Conservation (phyloP, 2,329 filamentous ascomycete genomes). For the Calonectria henricotiae region DNA sequence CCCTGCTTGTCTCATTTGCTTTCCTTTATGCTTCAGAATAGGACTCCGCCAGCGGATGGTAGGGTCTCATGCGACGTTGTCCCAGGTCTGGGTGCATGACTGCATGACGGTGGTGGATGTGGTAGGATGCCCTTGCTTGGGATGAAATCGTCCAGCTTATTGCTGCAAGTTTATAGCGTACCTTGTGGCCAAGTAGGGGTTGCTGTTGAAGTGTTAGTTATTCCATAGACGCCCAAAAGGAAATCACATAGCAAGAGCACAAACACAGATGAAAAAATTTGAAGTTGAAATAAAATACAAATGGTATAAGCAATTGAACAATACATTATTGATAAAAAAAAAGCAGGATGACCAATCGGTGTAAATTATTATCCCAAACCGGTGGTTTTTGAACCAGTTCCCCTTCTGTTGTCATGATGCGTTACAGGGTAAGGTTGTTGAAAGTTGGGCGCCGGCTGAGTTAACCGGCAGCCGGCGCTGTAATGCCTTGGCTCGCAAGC, state of each 20-base stretch:
- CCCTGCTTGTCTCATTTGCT: constrained; percentile 22
- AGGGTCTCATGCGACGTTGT: constrained; percentile 18
- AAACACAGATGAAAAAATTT: not conserved
- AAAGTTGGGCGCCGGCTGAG: not conserved
- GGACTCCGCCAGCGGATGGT: not conserved
- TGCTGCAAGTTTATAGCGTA: not conserved
- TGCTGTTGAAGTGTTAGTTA: not conserved
- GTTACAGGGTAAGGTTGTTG: not conserved
- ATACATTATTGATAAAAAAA: not conserved
- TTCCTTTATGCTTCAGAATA: constrained; percentile 26
- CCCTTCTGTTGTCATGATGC: constrained; percentile 5
- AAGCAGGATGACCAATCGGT: too few species aligned
- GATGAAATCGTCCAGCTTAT: not conserved
- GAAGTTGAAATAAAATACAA: not conserved
- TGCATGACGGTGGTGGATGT: constrained; percentile 6
- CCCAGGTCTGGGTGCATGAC: not conserved
- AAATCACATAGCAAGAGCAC: not conserved
- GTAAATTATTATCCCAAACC: not conserved
- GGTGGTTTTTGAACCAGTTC: too few species aligned
- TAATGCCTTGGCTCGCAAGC: constrained; percentile 3
- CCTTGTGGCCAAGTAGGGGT: not conserved
- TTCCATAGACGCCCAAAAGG: not conserved
- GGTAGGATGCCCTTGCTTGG: constrained; percentile 1
- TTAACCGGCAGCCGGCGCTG: constrained; percentile 9
- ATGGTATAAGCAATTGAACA: not conserved